Conservation (phyloP, 768 basidiomycete genomes). For the Hericium alpestre region DNA sequence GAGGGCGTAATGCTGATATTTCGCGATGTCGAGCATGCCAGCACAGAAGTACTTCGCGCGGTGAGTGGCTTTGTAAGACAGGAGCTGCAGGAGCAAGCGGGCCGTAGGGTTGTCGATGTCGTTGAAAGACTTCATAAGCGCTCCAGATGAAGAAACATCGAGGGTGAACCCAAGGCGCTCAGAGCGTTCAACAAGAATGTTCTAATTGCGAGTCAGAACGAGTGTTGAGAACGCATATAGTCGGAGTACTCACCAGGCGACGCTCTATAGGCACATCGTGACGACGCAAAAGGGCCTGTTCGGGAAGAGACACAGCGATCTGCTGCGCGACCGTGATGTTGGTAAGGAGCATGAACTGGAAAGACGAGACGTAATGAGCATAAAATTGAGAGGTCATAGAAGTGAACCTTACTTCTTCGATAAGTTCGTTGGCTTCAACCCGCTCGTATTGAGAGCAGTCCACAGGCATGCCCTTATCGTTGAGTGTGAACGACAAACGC, state of each 20-base stretch:
- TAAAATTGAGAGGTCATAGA: neutral
- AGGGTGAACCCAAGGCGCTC: conserved; percentile 73
- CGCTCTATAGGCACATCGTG: conserved; percentile 91
- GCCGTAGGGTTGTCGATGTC: conserved; percentile 62
- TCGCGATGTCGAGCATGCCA: conserved; percentile 98
- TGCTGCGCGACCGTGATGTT: conserved; percentile 89
- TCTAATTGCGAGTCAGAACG: conserved; percentile 32
- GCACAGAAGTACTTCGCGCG: conserved; percentile 97
- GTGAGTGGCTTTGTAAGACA: conserved; percentile 87
- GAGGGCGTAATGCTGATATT: conserved; percentile 89
- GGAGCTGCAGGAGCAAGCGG: conserved; percentile 67
- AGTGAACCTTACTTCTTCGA: conserved; percentile 65
- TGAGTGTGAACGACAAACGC: conserved; percentile 67
- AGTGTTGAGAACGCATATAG: neutral
- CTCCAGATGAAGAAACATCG: conserved; percentile 68
- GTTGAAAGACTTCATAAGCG: conserved; percentile 80
- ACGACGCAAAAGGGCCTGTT: conserved; percentile 92
- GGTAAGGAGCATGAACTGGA: conserved; percentile 85
- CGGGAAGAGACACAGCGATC: conserved; percentile 87
- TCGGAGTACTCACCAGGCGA: conserved; percentile 51
- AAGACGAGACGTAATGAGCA: neutral
- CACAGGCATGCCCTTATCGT: conserved; percentile 65
- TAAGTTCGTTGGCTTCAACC: conserved; percentile 65
- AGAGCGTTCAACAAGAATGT: conserved; percentile 70
- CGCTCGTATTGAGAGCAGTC: conserved; percentile 64